Conservation (phyloP, 768 basidiomycete species). For the Sistotremastrum niveocremeum region DNA sequence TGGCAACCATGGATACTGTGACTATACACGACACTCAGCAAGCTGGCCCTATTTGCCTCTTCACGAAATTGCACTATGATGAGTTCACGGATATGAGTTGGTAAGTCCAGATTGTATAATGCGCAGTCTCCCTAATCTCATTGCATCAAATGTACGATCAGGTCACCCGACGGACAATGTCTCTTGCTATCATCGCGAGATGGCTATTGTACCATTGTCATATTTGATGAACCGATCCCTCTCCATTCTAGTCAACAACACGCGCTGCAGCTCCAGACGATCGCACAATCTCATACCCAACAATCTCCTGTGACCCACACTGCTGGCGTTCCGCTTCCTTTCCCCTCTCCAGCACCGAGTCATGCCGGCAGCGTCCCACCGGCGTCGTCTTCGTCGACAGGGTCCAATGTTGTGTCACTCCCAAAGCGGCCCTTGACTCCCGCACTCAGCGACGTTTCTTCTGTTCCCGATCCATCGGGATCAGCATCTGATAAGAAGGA, state of each 20-base stretch:
- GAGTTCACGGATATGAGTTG: conserved; percentile 96
- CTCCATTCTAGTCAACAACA: conserved; percentile 85
- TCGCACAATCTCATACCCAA: conserved; percentile 47
- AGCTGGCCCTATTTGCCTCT: conserved; percentile 76
- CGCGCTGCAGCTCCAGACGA: conserved; percentile 78
- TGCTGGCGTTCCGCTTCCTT: conserved; percentile 14
- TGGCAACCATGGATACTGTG: conserved; percentile 92
- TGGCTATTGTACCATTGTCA: conserved; percentile 91
- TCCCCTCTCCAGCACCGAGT: conserved; percentile 8
- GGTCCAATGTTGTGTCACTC: conserved; percentile 17
- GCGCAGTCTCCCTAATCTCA: background rate
- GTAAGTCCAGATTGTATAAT: conserved; percentile 32
- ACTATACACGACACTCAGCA: conserved; percentile 97
- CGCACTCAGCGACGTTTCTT: conserved; percentile 9
- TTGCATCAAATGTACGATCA: conserved; percentile 17
- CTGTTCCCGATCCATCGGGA: conserved; percentile 7
- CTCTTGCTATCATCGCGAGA: conserved; percentile 87
- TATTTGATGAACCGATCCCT: conserved; percentile 89
- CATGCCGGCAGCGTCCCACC: conserved; percentile 12
- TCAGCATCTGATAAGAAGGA: conserved; percentile 9
- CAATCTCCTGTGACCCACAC: conserved; percentile 22
- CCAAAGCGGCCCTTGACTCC: conserved; percentile 23
- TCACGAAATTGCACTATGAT: conserved; percentile 92
- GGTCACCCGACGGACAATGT: conserved; percentile 93
- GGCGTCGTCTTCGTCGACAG: conserved; percentile 13